These are phyloP conservation scores for Primulina eburnea DNA, from an alignment of 257 asterid species.

Conservation along the genomic window DNA sequence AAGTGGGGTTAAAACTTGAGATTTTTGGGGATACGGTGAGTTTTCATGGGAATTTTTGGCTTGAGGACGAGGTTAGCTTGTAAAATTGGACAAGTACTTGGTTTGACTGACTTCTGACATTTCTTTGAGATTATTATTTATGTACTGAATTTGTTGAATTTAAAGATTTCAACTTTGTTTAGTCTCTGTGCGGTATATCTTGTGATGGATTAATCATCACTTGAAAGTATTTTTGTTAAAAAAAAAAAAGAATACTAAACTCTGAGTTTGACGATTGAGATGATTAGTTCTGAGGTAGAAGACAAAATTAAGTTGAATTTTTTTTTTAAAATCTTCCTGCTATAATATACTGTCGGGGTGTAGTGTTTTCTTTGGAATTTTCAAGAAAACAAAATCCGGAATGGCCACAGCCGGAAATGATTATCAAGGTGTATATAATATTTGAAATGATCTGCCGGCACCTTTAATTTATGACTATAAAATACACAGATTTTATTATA, in stretches of 20 bases:
- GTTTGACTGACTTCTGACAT: neutral
- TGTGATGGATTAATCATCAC: neutral
- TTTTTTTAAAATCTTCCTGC: neutral
- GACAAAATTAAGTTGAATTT: neutral
- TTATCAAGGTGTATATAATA: neutral
- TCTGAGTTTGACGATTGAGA: conserved; percentile 1
- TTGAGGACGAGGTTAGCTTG: conserved; percentile 8
- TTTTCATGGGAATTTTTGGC: neutral
- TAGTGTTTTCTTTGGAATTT: neutral
- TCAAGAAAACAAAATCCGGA: neutral
- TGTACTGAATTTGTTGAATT: neutral
- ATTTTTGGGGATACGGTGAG: no score
- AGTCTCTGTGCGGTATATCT: neutral
- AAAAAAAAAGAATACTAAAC: no score
- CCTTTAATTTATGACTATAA: neutral
- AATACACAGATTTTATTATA: neutral
- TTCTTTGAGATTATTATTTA: neutral
- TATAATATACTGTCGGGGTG: neutral
- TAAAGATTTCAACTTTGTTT: conserved; percentile 16
- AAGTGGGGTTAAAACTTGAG: no score
- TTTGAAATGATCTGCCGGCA: neutral
- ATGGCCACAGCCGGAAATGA: neutral
- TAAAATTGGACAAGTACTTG: neutral
- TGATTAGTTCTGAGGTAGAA: conserved; percentile 1
- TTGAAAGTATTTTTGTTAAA: neutral